A percentile compares a stretch with the other conserved stretches of the same genome.
Conservation (phyloP, 148 eudicot species). For the Vaccinium darrowii region DNA sequence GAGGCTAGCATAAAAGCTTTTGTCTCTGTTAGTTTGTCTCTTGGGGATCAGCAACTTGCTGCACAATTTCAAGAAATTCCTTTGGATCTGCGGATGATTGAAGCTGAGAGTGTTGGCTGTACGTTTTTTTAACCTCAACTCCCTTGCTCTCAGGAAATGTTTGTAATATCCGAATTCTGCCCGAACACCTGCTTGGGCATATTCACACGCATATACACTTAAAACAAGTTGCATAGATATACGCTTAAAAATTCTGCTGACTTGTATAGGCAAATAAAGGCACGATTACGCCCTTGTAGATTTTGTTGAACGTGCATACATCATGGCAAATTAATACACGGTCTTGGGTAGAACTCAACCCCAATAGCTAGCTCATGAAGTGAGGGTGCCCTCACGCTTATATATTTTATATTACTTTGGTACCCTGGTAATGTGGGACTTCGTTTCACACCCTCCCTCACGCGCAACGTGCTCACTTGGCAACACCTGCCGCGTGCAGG, state of each 20-base stretch:
- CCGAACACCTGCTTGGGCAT: neutral
- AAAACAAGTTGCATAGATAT: neutral
- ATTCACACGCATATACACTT: neutral
- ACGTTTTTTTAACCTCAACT: slow-evolving; percentile 27
- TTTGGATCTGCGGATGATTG: slow-evolving; percentile 74
- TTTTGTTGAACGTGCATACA: neutral
- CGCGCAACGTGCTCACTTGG: too few species aligned
- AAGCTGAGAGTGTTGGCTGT: slow-evolving; percentile 98
- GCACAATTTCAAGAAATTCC: slow-evolving; percentile 96
- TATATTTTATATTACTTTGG: too few species aligned
- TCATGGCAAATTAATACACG: neutral
- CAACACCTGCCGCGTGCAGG: too few species aligned
- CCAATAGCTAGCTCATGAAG: too few species aligned
- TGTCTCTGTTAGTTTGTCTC: slow-evolving; percentile 67
- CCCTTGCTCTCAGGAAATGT: neutral
- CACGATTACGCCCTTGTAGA: neutral
- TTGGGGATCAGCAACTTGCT: slow-evolving; percentile 90
- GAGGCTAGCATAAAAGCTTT: slow-evolving; percentile 81
- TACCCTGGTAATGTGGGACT: too few species aligned
- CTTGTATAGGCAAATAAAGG: neutral
- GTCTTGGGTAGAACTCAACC: too few species aligned
- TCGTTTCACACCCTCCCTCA: too few species aligned
- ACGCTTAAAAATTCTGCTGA: neutral
- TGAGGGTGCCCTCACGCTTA: too few species aligned
- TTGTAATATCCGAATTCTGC: neutral